Evolutionary conservation across 2,329 filamentous ascomycete genomes (phyloP).

Genomic region (Clarireedia hainanense): DNA sequence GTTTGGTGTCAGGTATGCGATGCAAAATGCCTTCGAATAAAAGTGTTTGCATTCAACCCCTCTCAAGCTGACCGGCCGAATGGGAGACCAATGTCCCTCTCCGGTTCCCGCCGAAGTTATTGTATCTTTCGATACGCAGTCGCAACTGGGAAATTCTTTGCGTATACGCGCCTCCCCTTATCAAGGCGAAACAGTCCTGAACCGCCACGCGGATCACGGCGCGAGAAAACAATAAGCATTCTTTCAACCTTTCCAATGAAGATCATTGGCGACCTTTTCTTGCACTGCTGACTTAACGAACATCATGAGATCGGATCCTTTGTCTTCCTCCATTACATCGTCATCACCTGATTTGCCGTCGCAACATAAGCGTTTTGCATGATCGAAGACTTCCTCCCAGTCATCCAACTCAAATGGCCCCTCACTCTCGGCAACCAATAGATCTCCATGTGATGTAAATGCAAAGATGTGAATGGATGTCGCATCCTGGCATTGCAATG

Average conservation of each 20-base stretch:
- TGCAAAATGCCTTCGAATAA: not conserved
- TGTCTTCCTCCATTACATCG: conserved; percentile 22
- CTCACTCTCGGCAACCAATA: conserved; percentile 75
- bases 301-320: conserved; percentile 42
- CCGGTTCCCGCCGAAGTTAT: not conserved
- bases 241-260: conserved; percentile 45
- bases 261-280: conserved; percentile 43
- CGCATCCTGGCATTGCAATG: conserved; percentile 52
- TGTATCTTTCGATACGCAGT: not conserved
- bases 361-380: conserved; percentile 59
- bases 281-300: conserved; percentile 57
- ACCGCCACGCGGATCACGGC: not conserved
- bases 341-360: conserved; percentile 28
- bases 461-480: conserved; percentile 74
- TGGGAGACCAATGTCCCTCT: not conserved
- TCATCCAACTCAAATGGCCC: conserved; percentile 67
- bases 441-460: conserved; percentile 65
- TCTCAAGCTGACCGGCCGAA: not conserved
- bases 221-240: conserved; percentile 7
- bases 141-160: not conserved
- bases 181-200: not conserved
- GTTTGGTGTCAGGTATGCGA: not conserved
- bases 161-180: not conserved
- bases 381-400: conserved; percentile 64
- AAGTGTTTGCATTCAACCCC: not conserved